A percentile compares a stretch with the other conserved stretches of the same genome.
Evolutionary conservation across 2,329 filamentous ascomycete species (phyloP).

Genomic region (Cladosporium sp.): DNA sequence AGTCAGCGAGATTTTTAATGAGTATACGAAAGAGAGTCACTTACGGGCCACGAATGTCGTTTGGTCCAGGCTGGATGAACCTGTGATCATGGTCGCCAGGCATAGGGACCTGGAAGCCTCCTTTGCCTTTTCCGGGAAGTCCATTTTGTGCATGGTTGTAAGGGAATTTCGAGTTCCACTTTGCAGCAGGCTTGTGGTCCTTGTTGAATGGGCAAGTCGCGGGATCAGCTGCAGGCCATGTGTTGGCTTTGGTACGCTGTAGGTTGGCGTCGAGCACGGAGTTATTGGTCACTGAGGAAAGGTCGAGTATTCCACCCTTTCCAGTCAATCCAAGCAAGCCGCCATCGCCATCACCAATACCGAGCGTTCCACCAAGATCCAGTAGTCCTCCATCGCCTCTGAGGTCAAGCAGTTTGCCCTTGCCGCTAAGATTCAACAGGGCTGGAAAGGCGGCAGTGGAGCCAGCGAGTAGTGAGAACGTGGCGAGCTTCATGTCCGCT

Average conservation of each 20-base stretch:
- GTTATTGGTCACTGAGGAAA: background rate
- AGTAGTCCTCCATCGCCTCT: background rate
- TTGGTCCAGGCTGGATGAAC: conserved; percentile 37
- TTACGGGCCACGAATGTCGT: conserved; percentile 42
- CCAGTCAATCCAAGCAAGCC: conserved; percentile 10
- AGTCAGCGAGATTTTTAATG: conserved; percentile 26
- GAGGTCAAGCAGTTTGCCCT: conserved; percentile 8
- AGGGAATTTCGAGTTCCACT: conserved; percentile 15
- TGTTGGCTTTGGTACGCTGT: background rate
- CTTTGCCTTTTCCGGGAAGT: conserved; percentile 36
- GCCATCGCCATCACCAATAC: background rate
- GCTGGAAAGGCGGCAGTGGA: conserved; percentile 16
- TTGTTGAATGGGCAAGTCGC: conserved; percentile 12
- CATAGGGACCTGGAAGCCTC: conserved; percentile 45
- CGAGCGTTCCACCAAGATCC: background rate
- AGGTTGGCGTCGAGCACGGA: conserved; percentile 9
- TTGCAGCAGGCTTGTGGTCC: conserved; percentile 15
- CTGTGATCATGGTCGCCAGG: conserved; percentile 41
- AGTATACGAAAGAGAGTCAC: background rate
- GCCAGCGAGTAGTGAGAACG: conserved; percentile 10
- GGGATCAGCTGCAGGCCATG: conserved; percentile 13
- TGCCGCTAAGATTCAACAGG: conserved; percentile 10
- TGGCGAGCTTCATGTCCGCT: conserved; percentile 16
- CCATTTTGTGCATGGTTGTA: conserved; percentile 24
- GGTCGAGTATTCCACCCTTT: conserved; percentile 9